phyloP scores from a whole-genome alignment of 2,329 filamentous ascomycete species.

The Penicillium sp. region DNA sequence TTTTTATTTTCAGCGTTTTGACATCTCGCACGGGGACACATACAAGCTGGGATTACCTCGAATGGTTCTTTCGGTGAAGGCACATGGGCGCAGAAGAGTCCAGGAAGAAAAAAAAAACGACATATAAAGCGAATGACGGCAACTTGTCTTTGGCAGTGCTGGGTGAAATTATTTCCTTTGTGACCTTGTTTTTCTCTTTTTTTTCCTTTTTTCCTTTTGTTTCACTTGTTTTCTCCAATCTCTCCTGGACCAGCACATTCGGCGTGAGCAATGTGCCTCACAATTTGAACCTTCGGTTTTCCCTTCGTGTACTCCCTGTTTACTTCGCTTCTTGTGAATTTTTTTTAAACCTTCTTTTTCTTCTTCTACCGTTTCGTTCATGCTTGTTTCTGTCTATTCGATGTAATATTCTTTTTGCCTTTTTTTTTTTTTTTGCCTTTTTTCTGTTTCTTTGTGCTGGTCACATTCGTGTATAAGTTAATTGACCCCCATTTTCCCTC shows the following conservation, averaged over 20 bases:
- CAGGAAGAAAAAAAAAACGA: constrained; percentile 18
- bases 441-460: constrained; percentile 37
- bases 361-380: constrained; percentile 24
- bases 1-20: constrained; percentile 12
- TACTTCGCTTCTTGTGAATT: constrained; percentile 36
- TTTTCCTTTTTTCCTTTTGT: constrained; percentile 28
- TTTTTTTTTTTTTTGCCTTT: constrained; percentile 16
- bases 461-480: constrained; percentile 44
- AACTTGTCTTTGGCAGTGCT: constrained; percentile 13
- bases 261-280: constrained; percentile 18
- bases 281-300: constrained; percentile 27
- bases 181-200: constrained; percentile 40
- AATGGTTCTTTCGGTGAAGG: constrained; percentile 4
- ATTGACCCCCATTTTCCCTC: constrained; percentile 24
- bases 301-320: constrained; percentile 41
- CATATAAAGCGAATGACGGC: constrained; percentile 20
- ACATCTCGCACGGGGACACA: constrained; percentile 13
- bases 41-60: constrained; percentile 1
- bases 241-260: constrained; percentile 22
- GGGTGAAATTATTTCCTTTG: constrained; percentile 50
- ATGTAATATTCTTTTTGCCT: constrained; percentile 33
- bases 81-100: constrained; percentile 10
- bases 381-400: constrained; percentile 26
- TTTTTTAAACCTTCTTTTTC: constrained; percentile 7
- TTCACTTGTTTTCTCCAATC: constrained; percentile 17